Base-by-base conservation (phyloP, 306 rosid species). In the Parietaria judaica region DNA sequence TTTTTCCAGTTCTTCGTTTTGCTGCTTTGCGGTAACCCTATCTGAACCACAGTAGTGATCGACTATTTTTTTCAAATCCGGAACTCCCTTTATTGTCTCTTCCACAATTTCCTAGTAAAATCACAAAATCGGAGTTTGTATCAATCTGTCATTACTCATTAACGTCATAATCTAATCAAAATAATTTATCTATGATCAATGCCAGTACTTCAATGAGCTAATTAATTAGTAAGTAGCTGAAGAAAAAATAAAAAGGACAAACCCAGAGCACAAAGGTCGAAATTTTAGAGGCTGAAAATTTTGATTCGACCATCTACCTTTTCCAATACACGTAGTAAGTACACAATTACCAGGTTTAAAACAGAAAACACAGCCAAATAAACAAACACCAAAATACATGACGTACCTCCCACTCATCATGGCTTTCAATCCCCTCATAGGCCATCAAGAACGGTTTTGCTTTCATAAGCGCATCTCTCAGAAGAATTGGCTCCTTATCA, bases 401-500 rank as follows among this genome's bases (percentile, higher is more conserved):
- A 64, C 13, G 12, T 77, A 92, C 98, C 96, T 92, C 96, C 98
- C 98, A 92, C 82, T 92, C 98, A 68, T 84, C 94, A 56, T 92
- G 88, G 73, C 84, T 86, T 64, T 82, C 75, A 73, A 92, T 92
- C 38, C 86, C 86, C 75, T 92, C 98, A 51, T 88, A 88, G 36
- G 70, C 82, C 95, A 91, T 91, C 79, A 91, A 76, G 78, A 91
- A 91, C 47, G 98, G 98, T 71, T 88, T 91, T 86, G 81, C 74
- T 80, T 88, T 91, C 82, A 85, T 95, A 62, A 91, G 92, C 23
- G 90, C 88, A 59, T 91, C 96, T 41, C 85, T 80, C 10, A 91
- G 92, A 50, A 92, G 76, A 43, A 88, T 78, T 39, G 96, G 96
- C 10, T 87, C 92, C 55, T 83, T 82, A 71, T 91, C 98, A 68